These are phyloP conservation scores for Chiua virens DNA, from an alignment of 768 basidiomycete genomes.

Conservation along the genomic window DNA sequence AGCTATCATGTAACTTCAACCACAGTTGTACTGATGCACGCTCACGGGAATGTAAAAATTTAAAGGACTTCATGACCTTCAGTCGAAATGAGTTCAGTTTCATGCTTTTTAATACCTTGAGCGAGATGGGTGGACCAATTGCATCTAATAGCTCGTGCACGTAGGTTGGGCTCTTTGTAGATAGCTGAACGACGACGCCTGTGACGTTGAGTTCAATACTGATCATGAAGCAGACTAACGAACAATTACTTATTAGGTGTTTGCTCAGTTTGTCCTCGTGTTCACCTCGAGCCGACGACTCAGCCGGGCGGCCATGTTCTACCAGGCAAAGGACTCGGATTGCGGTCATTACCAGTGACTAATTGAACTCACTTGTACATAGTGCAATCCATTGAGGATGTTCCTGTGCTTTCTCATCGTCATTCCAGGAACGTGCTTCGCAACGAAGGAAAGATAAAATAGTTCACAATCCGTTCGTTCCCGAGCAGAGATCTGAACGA, in stretches of 20 bases:
- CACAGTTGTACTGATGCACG: slow-evolving; percentile 47
- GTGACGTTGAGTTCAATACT: slow-evolving; percentile 7
- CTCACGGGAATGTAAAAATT: slow-evolving; percentile 27
- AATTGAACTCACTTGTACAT: slow-evolving; percentile 51
- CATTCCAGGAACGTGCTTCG: slow-evolving; percentile 41
- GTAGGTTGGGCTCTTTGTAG: slow-evolving; percentile 21
- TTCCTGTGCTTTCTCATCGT: slow-evolving; percentile 43
- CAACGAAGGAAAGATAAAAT: slow-evolving; percentile 73
- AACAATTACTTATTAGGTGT: slow-evolving; percentile 56
- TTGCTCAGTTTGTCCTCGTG: slow-evolving; percentile 54
- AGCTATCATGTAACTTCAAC: slow-evolving; percentile 53
- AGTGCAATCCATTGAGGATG: slow-evolving; percentile 70
- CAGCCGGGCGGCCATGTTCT: slow-evolving; percentile 62
- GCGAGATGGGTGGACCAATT: slow-evolving; percentile 21
- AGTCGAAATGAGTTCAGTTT: slow-evolving; percentile 59
- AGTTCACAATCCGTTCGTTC: slow-evolving; percentile 82
- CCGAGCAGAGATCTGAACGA: slow-evolving; percentile 57
- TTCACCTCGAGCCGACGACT: slow-evolving; percentile 28
- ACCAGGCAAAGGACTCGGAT: not conserved
- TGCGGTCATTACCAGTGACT: not conserved
- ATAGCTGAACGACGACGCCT: slow-evolving; percentile 33
- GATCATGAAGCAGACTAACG: not conserved
- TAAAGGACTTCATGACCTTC: slow-evolving; percentile 57
- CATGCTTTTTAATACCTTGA: slow-evolving; percentile 72
- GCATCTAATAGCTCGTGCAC: slow-evolving; percentile 12